phyloP scores from a whole-genome alignment of 352 stramenopile genomes.

The Pythium apleroticum region DNA sequence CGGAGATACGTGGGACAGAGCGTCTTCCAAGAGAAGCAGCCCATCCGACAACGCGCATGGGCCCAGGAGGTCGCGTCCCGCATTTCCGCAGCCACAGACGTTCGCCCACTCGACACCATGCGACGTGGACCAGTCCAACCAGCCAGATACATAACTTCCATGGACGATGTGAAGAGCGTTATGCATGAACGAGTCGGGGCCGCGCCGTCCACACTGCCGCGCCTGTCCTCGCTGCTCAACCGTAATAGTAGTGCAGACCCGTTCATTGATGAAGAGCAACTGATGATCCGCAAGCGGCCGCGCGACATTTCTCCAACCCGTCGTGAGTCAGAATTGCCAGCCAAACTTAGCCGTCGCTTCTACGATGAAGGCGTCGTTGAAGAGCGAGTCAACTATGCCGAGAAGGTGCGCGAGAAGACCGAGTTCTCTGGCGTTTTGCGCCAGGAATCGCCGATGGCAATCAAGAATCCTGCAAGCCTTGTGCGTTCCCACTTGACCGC shows the following conservation, averaged over 20 bases:
- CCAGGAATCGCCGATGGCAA: conserved; percentile 2
- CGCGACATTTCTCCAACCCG: conserved; percentile 12
- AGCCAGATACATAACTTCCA: background rate
- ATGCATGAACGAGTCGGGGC: background rate
- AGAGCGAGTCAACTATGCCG: conserved; percentile 6
- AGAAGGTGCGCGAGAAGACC: background rate
- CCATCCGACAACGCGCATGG: conserved; percentile 1
- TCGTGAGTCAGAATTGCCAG: background rate
- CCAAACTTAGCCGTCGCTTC: conserved; percentile 7
- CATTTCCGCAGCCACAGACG: background rate
- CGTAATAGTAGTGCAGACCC: background rate
- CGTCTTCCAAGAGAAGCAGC: conserved; percentile 14
- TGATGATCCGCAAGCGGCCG: conserved; percentile 18
- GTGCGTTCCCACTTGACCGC: background rate
- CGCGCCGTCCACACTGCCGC: conserved; percentile 16
- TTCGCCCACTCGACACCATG: background rate
- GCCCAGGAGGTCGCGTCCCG: background rate
- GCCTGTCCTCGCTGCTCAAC: conserved; percentile 24
- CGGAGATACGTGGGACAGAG: conserved; percentile 6
- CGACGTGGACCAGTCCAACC: background rate
- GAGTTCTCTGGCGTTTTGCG: background rate
- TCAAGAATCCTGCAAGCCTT: conserved; percentile 2
- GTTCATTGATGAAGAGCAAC: conserved; percentile 12
- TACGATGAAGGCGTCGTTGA: conserved; percentile 12
- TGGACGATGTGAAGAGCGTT: conserved; percentile 2